These are phyloP conservation scores for Auxenochlorella pyrenoidosa DNA, from an alignment of 139 green algal species.

Conservation along the genomic window DNA sequence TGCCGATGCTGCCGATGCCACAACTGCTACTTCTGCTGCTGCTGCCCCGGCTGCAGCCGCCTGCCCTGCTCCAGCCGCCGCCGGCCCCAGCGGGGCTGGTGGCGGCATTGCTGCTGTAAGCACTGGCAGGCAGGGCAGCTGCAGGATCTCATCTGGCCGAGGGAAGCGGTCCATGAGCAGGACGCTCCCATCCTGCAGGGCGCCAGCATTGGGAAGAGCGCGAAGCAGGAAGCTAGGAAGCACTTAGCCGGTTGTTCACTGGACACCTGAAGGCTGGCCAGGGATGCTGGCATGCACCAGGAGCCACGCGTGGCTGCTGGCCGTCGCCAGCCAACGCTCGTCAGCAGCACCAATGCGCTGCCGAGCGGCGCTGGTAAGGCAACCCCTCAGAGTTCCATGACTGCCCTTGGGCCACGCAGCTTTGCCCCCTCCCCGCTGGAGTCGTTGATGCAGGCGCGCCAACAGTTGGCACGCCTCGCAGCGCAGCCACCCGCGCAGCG, in stretches of 20 bases:
- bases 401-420: too few species aligned
- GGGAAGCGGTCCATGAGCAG: constrained; percentile 73
- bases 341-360: too few species aligned
- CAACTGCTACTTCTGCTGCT: not conserved
- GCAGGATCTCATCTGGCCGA: constrained; percentile 42
- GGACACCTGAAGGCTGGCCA: too few species aligned
- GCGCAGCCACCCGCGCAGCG: not conserved
- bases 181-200: constrained; percentile 42
- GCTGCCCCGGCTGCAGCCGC: not conserved
- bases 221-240: not conserved
- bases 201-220: not conserved
- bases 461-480: not conserved
- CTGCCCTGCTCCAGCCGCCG: not conserved
- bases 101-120: not conserved
- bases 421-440: too few species aligned
- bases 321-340: too few species aligned
- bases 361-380: too few species aligned
- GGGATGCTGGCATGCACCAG: too few species aligned
- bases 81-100: not conserved
- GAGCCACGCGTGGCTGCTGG: too few species aligned
- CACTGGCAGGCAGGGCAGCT: constrained; percentile 48
- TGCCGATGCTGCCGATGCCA: not conserved
- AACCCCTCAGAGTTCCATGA: too few species aligned
- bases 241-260: too few species aligned
- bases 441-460: too few species aligned